Evolutionary conservation across 768 basidiomycete species (phyloP), one percentile per base, ranked within the genome.

Genomic region (Leccinum aurantiacum): DNA sequence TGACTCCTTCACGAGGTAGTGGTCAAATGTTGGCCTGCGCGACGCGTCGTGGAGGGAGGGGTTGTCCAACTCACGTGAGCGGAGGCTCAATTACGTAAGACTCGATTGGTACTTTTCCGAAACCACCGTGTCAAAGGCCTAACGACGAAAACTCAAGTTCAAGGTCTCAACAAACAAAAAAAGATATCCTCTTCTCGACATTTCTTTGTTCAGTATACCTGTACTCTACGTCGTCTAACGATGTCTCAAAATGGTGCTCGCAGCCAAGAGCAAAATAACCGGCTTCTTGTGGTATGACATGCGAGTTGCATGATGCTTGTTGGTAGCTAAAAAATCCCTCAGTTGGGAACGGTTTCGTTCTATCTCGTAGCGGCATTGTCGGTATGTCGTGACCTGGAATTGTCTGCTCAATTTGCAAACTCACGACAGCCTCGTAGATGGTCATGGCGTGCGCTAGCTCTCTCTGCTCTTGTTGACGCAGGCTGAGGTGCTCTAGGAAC

Each of bases 321-420:
- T n/a, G 29, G 37, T 5, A 31, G 38, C 61, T 65, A 19, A 66
- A 60, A 53, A 25, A 29, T 9, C 25, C 41, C 44, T 56, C 67
- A 93, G 91, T 82, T 76, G 38, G 88, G 83, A 49, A 91, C 91
- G 8, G 90, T 95, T 8, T 70, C 81, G 13, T 95, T 95, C 75
- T 95, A 95, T 71, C 84, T 95, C 58, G 83, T 93, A n/a, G 92
- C 93, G 57, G 93, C 93, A 24, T 75, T 95, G 59, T 82, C 90
- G 69, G 93, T 94, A 75, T 67, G 92, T 86, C 3, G 24, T 49
- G 53, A 19, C 6, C 7, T 31, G 27, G 17, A 31, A 48, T 19
- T 6, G 54, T 7, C 49, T 27, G 31, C 58, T 48, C 25, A 47
- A 50, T 53, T 49, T 57, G 31, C 19, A n/a, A 31, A 44, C 56